A percentile compares a stretch with the other conserved stretches of the same genome.
Evolutionary conservation across 2,329 filamentous ascomycete species (phyloP).

Genomic region (Chaetomium globosum): DNA sequence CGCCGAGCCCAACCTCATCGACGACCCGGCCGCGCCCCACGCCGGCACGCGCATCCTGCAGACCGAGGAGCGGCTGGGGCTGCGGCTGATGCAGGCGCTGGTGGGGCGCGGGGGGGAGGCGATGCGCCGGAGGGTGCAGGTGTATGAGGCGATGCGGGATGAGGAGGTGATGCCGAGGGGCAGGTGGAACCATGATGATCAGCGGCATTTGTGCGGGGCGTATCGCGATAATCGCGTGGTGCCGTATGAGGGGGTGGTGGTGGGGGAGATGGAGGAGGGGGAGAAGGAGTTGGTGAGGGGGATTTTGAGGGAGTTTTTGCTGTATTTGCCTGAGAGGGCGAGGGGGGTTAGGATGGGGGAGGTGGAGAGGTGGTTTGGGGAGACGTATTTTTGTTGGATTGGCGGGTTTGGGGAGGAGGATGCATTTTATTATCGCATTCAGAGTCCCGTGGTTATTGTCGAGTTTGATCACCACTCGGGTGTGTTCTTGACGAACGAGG

Average conservation of each 20-base stretch:
- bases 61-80: constrained; percentile 63
- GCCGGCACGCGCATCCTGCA: constrained; percentile 67
- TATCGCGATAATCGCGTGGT: constrained; percentile 78
- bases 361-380: constrained; percentile 58
- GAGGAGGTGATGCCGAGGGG: constrained; percentile 68
- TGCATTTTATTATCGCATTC: constrained; percentile 76
- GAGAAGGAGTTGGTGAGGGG: constrained; percentile 59
- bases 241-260: constrained; percentile 69
- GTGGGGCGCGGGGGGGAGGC: constrained; percentile 36
- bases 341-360: constrained; percentile 58
- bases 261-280: constrained; percentile 49
- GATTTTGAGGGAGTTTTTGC: constrained; percentile 66
- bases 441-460: constrained; percentile 72
- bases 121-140: constrained; percentile 54
- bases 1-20: constrained; percentile 76
- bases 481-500: constrained; percentile 72
- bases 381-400: constrained; percentile 82
- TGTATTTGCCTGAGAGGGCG: constrained; percentile 65
- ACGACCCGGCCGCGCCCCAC: constrained; percentile 55
- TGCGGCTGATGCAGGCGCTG: constrained; percentile 71
- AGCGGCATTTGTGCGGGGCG: constrained; percentile 75
- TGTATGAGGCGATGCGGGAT: constrained; percentile 64
- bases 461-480: constrained; percentile 83
- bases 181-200: constrained; percentile 79
- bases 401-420: constrained; percentile 68